Base-by-base conservation (phyloP, 169 alveolate genomes). In the Plasmodium coatneyi region DNA sequence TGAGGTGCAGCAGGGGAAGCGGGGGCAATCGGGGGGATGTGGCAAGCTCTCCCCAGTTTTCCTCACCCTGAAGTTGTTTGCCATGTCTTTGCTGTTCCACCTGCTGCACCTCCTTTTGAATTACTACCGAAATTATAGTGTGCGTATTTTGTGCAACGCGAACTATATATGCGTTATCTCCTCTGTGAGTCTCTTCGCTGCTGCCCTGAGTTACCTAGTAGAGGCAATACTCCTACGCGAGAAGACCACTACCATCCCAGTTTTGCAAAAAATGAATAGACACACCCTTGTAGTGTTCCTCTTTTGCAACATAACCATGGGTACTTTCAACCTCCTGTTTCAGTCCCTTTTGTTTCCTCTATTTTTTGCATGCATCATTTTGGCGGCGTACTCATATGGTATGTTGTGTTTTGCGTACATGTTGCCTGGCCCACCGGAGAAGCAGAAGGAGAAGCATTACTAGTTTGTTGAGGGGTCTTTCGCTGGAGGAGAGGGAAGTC, bases 101-200 rank as follows among this genome's bases (percentile, higher is more conserved):
- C 6, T 36, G n/a, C 30, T 87, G 5, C 93, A 87, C 54, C 28
- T 28, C 9, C 41, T 54, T n/a, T 41, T 87, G 34, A 87, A 87
- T 43, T 52, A 25, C 19, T 78, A 32, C 71, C 54, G 32, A 41
- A 76, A 56, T 22, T 87, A 87, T 46, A 87, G 93, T 56, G 90
- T 87, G 3, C 22, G 93, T 16, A 80, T 87, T 41, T 49, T 87
- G 49, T 87, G 90, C 71, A 87, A 87, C 71, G 93, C 90, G 5
- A 87, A 87, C 49, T 87, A 87, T 19, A 87, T 87, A 22, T 87
- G 79, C 71, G 46, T 87, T 30, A 19, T 32, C 6, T 30, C 82
- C 56, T 87, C 93, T 1, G 19, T 87, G 25, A 34, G 76, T 36
- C 70, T 87, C 19, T 87, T 56, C 80, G 54, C 82, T 1, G 22